These are phyloP conservation scores for Neocatenulostroma microsporum DNA, from an alignment of 2,329 filamentous ascomycete species.

Conservation along the genomic window DNA sequence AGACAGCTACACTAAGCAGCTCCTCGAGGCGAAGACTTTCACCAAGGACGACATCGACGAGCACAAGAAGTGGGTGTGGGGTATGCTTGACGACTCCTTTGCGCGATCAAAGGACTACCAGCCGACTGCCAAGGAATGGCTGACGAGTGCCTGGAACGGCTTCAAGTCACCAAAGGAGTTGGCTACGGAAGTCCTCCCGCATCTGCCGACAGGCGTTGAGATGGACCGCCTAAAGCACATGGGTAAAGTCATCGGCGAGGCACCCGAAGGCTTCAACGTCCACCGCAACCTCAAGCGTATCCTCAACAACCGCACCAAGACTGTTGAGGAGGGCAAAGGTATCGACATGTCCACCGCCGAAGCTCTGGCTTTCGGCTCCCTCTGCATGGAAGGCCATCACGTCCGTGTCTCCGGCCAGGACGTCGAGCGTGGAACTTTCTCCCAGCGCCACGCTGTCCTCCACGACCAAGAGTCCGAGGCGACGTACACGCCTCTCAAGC, in stretches of 20 bases:
- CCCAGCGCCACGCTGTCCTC: slow-evolving; percentile 91
- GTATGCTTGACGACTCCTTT: slow-evolving; percentile 97
- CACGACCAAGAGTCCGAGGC: slow-evolving; percentile 94
- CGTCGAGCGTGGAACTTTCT: slow-evolving; percentile 98
- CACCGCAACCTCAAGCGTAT: slow-evolving; percentile 98
- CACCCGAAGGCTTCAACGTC: slow-evolving; percentile 76
- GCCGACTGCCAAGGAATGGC: slow-evolving; percentile 94
- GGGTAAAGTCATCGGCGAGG: slow-evolving; percentile 66
- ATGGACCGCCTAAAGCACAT: slow-evolving; percentile 68
- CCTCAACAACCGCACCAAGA: slow-evolving; percentile 79
- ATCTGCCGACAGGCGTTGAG: slow-evolving; percentile 78
- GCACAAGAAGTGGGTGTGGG: slow-evolving; percentile 99
- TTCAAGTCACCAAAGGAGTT: slow-evolving; percentile 99
- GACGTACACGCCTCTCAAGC: slow-evolving; percentile 86
- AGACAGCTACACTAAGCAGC: slow-evolving; percentile 84
- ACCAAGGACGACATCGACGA: slow-evolving; percentile 97
- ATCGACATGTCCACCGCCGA: slow-evolving; percentile 98
- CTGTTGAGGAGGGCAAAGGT: slow-evolving; percentile 80
- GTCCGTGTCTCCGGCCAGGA: slow-evolving; percentile 97
- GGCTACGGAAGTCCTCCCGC: slow-evolving; percentile 85
- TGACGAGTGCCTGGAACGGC: slow-evolving; percentile 97
- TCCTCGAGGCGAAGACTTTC: slow-evolving; percentile 87
- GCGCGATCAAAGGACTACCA: slow-evolving; percentile 96
- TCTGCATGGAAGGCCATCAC: slow-evolving; percentile 90
- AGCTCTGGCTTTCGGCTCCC: slow-evolving; percentile 84